These are phyloP conservation scores for Pelargonium hybrid DNA, from an alignment of 441 rosid species.

Conservation along the genomic window DNA sequence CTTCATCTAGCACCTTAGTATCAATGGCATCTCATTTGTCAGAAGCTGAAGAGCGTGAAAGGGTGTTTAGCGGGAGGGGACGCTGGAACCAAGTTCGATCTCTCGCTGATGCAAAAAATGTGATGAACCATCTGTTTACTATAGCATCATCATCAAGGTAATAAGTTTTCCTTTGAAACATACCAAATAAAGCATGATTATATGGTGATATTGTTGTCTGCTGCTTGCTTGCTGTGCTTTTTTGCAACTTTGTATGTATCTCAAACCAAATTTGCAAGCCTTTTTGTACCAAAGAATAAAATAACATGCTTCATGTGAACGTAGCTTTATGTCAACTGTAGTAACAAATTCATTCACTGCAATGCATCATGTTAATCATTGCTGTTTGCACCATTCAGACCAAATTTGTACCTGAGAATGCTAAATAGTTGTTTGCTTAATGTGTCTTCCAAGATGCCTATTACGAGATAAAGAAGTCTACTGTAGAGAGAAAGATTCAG, in stretches of 20 bases:
- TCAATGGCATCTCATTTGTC: conserved; percentile 96
- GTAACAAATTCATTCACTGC: background rate
- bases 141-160: conserved; percentile 84
- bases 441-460: conserved; percentile 45
- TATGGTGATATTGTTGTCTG: background rate
- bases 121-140: conserved; percentile 76
- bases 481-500: conserved; percentile 61
- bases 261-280: background rate
- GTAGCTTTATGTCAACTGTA: background rate
- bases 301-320: background rate
- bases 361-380: background rate
- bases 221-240: background rate
- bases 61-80: conserved; percentile 78
- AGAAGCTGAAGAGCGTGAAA: conserved; percentile 93
- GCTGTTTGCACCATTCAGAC: background rate
- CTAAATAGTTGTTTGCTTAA: background rate
- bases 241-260: background rate
- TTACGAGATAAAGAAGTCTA: conserved; percentile 74
- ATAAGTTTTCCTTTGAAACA: conserved; percentile 8
- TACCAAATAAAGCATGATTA: background rate
- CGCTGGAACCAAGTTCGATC: conserved; percentile 96
- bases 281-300: background rate
- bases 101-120: conserved; percentile 72
- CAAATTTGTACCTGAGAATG: background rate
- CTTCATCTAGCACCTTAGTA: conserved; percentile 77